A percentile compares a stretch with the other conserved stretches of the same genome.
phyloP scores from a whole-genome alignment of 176 grass and related monocot species.

The Raddia guianensis region DNA sequence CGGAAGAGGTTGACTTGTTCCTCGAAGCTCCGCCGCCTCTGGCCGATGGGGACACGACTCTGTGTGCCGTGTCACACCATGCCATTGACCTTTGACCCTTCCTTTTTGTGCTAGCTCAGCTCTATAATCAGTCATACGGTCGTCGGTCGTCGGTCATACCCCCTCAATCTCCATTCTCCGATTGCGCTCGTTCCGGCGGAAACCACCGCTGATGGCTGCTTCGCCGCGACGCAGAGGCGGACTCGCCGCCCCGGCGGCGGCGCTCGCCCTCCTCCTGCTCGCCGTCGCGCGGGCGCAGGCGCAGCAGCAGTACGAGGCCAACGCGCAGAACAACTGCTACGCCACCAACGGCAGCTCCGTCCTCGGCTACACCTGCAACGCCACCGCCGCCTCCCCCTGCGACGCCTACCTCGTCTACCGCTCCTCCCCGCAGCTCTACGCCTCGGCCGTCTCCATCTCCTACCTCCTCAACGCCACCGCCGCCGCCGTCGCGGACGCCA shows the following conservation, averaged over 20 bases:
- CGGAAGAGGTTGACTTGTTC: too few relatives aligned
- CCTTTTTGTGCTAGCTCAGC: too few relatives aligned
- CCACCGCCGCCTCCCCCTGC: slow-evolving; percentile 31
- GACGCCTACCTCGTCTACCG: slow-evolving; percentile 64
- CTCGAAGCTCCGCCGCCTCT: too few relatives aligned
- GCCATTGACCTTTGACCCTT: too few relatives aligned
- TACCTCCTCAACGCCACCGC: slow-evolving; percentile 51
- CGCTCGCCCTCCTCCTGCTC: slow-evolving; percentile 27
- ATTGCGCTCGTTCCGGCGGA: not conserved
- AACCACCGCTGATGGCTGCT: slow-evolving; percentile 16
- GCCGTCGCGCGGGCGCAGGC: not conserved
- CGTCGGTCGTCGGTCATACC: too few relatives aligned
- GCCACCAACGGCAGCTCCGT: slow-evolving; percentile 48
- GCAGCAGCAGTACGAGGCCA: slow-evolving; percentile 70
- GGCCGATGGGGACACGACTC: too few relatives aligned
- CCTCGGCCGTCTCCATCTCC: slow-evolving; percentile 42
- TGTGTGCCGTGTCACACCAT: too few relatives aligned
- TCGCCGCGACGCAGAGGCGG: not conserved
- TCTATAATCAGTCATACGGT: too few relatives aligned
- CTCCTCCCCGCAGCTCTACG: slow-evolving; percentile 37
- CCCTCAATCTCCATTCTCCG: too few relatives aligned
- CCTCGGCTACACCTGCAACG: slow-evolving; percentile 84
- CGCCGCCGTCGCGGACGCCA: slow-evolving; percentile 29
- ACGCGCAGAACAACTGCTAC: slow-evolving; percentile 54
- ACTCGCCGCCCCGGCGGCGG: not conserved